Conservation (phyloP, 2,329 filamentous ascomycete genomes). For the Fonsecaea erecta region DNA sequence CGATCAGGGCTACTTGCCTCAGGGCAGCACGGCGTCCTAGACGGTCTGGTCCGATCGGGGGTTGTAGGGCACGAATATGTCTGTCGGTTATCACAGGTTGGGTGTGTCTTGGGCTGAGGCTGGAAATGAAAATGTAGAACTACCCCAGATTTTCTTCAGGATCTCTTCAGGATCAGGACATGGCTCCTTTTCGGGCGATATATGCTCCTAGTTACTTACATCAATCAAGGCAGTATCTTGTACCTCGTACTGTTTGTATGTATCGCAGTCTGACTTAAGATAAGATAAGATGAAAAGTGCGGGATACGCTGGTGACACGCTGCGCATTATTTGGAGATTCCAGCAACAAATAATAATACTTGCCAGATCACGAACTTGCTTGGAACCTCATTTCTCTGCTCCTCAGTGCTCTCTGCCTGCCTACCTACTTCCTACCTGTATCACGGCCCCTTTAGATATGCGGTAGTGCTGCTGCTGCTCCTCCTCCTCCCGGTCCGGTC, state of each 20-base stretch:
- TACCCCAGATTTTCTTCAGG: background rate
- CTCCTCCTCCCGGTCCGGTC: background rate
- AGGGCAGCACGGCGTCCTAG: slow-evolving; percentile 2
- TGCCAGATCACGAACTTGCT: slow-evolving; percentile 22
- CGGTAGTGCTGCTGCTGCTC: slow-evolving; percentile 17
- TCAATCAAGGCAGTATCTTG: background rate
- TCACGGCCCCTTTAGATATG: slow-evolving; percentile 13
- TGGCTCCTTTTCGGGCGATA: background rate
- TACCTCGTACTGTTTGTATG: no score
- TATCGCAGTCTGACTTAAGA: background rate
- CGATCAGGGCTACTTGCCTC: background rate
- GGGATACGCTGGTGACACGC: background rate
- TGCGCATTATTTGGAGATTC: background rate
- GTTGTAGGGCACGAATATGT: background rate
- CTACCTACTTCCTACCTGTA: background rate
- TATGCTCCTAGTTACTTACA: background rate
- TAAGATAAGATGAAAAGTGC: background rate
- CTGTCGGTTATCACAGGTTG: background rate
- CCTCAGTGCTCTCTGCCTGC: background rate
- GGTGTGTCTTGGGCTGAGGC: background rate
- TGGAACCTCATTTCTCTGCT: background rate
- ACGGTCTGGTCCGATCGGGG: background rate
- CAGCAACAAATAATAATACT: slow-evolving; percentile 17
- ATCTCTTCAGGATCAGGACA: no score
- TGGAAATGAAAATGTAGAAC: slow-evolving; percentile 15